Evolutionary conservation across 768 basidiomycete species (phyloP).

Genomic region (Austroboletus eburneus): DNA sequence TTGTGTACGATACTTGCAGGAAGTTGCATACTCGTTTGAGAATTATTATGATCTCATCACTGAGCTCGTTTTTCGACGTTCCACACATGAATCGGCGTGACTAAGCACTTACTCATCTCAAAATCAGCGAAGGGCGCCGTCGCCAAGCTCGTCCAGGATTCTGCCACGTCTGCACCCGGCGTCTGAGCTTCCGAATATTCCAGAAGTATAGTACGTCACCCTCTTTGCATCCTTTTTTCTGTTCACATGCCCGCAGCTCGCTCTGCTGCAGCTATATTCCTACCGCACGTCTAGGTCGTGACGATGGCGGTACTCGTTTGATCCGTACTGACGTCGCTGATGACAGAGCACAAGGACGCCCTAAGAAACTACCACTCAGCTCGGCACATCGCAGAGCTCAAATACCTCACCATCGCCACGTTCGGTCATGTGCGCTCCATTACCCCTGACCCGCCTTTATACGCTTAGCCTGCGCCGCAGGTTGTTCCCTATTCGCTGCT

Average conservation of each 20-base stretch:
- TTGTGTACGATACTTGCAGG: too few species aligned
- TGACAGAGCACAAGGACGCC: conserved; percentile 57
- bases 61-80: too few species aligned
- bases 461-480: conserved; percentile 42
- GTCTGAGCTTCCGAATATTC: conserved; percentile 83
- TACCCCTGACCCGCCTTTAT: neutral
- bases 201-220: conserved; percentile 71
- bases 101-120: conserved; percentile 89
- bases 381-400: conserved; percentile 77
- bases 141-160: conserved; percentile 83
- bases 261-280: conserved; percentile 80
- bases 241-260: conserved; percentile 54
- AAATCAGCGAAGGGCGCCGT: conserved; percentile 91
- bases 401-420: conserved; percentile 87
- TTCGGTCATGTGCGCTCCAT: conserved; percentile 62
- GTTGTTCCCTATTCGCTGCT: conserved; percentile 80
- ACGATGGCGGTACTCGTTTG: neutral
- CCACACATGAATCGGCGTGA: too few species aligned
- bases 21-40: too few species aligned
- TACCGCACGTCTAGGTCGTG: conserved; percentile 75
- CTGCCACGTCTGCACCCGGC: conserved; percentile 82
- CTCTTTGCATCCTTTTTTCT: neutral
- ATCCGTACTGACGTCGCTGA: conserved; percentile 3
- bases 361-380: conserved; percentile 70
- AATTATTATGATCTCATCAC: too few species aligned